Evolutionary conservation across 2,329 filamentous ascomycete species (phyloP), one percentile per base, ranked within the genome.

Genomic region (Pestalotiopsis sp.): DNA sequence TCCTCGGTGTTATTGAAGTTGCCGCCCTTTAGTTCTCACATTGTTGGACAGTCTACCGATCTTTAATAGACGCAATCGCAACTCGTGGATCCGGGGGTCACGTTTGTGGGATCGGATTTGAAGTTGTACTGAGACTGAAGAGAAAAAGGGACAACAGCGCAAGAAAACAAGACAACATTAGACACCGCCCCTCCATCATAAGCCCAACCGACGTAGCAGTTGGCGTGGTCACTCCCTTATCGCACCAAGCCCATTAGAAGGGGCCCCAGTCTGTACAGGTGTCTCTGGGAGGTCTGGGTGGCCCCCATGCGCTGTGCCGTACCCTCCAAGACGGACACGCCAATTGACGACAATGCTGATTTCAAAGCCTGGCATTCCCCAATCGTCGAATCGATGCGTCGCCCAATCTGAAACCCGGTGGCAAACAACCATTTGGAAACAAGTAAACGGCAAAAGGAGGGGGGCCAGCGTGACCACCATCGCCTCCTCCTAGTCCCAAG

Each of bases 391-490:
- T 65, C 41, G 63, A 14, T 9, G 49, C 36, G 63, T 55, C 49
- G 63, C 63, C 63, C 63, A 65, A 45, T 38, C 62, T 58, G 63
- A 65, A 65, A 65, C 63, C 45, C 20, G 63, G 63, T 65, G 63
- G 63, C 63, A 58, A 65, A 65, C 41, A 65, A 64, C 14, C 61
- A 36, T 45, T 27, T 65, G 41, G 20, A 23, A 65, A 45, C 57
- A 45, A 45, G n/a, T 36, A 41, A 64, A 41, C 7, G 41, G 41
- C 14, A 49, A 49, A 49, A n/a, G 41, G 41, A 20, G 45, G 45
- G 45, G 9, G 17, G 45, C 45, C 45, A 17, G 20, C 17, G 36
- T 38, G 20, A 23, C 60, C n/a, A 13, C 31, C 57, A 36, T 59
- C 57, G 57, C 23, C 27, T 49, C 63, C 20, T 65, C 45, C 63